Evolutionary conservation across 768 basidiomycete species (phyloP).

Genomic region (Rhizopogon vesiculosus): DNA sequence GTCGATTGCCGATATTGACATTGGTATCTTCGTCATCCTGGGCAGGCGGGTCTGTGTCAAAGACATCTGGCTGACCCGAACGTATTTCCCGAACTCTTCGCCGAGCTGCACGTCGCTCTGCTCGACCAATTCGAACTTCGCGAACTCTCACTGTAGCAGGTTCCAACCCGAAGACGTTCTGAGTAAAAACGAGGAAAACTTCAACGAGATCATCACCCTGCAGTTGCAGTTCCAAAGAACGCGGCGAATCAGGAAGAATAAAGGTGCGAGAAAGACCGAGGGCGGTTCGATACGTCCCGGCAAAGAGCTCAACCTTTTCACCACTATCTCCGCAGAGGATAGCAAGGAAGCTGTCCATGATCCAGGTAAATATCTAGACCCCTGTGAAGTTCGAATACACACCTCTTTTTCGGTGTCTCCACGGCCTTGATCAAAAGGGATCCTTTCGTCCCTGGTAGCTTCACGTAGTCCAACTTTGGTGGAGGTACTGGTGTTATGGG

Average conservation of each 20-base stretch:
- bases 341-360: constrained; percentile 67
- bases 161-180: constrained; percentile 89
- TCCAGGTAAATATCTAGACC: constrained; percentile 4
- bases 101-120: constrained; percentile 80
- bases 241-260: constrained; percentile 86
- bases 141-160: constrained; percentile 93
- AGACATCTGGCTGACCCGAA: constrained; percentile 39
- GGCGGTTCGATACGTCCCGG: constrained; percentile 86
- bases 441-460: constrained; percentile 87
- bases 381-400: constrained; percentile 8
- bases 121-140: constrained; percentile 86
- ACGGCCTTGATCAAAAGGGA: constrained; percentile 81
- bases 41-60: constrained; percentile 40
- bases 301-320: constrained; percentile 91
- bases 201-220: constrained; percentile 93
- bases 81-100: constrained; percentile 71
- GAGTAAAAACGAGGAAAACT: constrained; percentile 85
- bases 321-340: constrained; percentile 91
- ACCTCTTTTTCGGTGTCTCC: constrained; percentile 89
- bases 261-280: constrained; percentile 89
- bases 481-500: constrained; percentile 49
- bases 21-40: constrained; percentile 49
- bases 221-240: constrained; percentile 80
- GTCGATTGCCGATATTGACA: constrained; percentile 58
- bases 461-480: constrained; percentile 87